These are phyloP conservation scores for Pseudozyma tsukubaensis DNA, from an alignment of 1,284 basidiomycete species.

Conservation along the genomic window DNA sequence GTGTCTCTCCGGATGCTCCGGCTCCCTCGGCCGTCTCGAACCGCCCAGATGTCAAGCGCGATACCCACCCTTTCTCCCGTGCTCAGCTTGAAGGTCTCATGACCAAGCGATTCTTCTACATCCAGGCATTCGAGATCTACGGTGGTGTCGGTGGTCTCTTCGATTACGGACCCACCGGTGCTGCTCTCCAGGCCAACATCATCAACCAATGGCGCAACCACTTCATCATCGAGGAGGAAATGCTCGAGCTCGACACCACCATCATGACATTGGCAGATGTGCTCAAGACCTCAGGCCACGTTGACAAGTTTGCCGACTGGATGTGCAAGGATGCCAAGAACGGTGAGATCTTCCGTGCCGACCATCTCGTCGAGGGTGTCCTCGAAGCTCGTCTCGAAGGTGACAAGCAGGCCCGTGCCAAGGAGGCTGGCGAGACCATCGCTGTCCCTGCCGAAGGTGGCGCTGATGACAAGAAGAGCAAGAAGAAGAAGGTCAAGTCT, in stretches of 20 bases:
- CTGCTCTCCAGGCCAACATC: slow-evolving; percentile 95
- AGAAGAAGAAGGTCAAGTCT: slow-evolving; percentile 83
- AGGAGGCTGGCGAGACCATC: slow-evolving; percentile 56
- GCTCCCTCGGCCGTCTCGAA: slow-evolving; percentile 48
- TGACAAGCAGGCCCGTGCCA: slow-evolving; percentile 87
- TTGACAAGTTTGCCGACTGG: slow-evolving; percentile 98
- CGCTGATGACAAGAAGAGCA: slow-evolving; percentile 75
- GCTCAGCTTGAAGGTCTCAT: slow-evolving; percentile 85
- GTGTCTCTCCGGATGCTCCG: slow-evolving; percentile 38
- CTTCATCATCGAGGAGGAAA: slow-evolving; percentile 98
- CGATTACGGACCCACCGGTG: slow-evolving; percentile 82
- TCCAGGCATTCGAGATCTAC: slow-evolving; percentile 98
- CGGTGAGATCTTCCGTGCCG: slow-evolving; percentile 95
- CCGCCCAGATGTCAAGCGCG: slow-evolving; percentile 59
- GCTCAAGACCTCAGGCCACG: slow-evolving; percentile 97
- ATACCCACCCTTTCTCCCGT: slow-evolving; percentile 89
- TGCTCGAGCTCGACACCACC: slow-evolving; percentile 98
- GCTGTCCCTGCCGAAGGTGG: slow-evolving; percentile 28
- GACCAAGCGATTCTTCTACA: slow-evolving; percentile 95
- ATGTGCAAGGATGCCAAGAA: slow-evolving; percentile 97
- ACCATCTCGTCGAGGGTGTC: slow-evolving; percentile 94
- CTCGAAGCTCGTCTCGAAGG: slow-evolving; percentile 89
- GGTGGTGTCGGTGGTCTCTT: slow-evolving; percentile 92
- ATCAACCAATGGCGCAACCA: slow-evolving; percentile 96
- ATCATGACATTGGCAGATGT: slow-evolving; percentile 96